Conservation (phyloP, 2,329 filamentous ascomycete genomes). For the Colletotrichum sansevieriae region DNA sequence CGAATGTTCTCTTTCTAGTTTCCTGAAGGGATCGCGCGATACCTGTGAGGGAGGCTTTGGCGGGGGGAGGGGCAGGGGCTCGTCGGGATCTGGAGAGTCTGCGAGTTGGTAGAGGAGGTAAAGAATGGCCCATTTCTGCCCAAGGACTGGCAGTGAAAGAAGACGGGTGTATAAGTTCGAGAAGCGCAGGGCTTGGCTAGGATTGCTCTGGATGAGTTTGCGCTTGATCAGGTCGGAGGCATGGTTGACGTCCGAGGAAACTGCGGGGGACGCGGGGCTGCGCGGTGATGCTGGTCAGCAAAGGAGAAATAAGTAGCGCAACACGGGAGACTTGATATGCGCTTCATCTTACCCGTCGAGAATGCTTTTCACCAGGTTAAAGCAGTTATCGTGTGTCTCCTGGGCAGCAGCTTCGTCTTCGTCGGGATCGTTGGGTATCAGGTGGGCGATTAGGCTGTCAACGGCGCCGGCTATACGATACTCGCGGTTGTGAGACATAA, state of each 20-base stretch:
- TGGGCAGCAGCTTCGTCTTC: conserved; percentile 78
- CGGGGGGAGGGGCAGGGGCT: conserved; percentile 62
- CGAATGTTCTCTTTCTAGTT: conserved; percentile 53
- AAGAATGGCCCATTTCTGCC: conserved; percentile 97
- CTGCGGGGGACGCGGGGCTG: conserved; percentile 64
- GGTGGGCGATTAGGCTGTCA: conserved; percentile 80
- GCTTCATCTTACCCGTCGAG: conserved; percentile 61
- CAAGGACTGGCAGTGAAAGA: conserved; percentile 89
- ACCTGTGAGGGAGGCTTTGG: conserved; percentile 51
- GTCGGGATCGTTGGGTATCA: conserved; percentile 75
- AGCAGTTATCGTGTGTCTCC: conserved; percentile 75
- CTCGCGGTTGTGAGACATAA: conserved; percentile 50
- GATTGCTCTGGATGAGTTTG: conserved; percentile 83
- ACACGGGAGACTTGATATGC: background rate
- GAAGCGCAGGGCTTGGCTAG: conserved; percentile 84
- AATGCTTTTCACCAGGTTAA: conserved; percentile 64
- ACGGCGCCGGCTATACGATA: conserved; percentile 84
- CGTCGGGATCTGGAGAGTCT: conserved; percentile 71
- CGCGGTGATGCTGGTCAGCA: conserved; percentile 21
- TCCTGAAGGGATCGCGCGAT: conserved; percentile 50
- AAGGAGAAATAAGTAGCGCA: background rate
- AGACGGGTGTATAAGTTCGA: conserved; percentile 92
- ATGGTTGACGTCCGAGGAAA: conserved; percentile 85
- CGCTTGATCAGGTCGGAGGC: conserved; percentile 93
- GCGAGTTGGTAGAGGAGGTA: conserved; percentile 89